Base-by-base conservation (phyloP, 129 eudicot species). In the Artemisia annua region DNA sequence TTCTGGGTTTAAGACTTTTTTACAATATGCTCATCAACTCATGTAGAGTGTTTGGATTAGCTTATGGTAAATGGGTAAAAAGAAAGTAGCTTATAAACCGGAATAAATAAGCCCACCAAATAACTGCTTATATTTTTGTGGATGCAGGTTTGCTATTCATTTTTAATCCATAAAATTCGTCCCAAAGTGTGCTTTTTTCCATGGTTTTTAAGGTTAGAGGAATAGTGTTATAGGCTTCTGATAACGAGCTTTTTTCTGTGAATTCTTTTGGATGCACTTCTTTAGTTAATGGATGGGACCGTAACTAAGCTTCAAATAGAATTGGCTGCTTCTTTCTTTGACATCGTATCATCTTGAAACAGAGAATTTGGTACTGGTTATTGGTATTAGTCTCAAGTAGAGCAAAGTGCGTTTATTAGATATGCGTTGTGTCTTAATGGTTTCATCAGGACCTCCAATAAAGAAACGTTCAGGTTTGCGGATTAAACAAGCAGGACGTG, bases 401-500 rank as follows among this genome's bases (percentile, higher is more conserved):
- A 60, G 58, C 68, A 48, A 58, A 35, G 73, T 73, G 35, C 35
- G 11, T 15, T 67, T 70, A 32, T 54, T 74, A 71, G 80, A 67
- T 70, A 87, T 90, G 93, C 81, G 87, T 32, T 75, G 79, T 68
- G 76, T 80, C 51, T 74, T 83, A 43, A 62, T 88, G 72, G 85
- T 79, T 82, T 85, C 95, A 11, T 80, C 83, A 63, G 97, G 95
- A 70, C 98, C 98, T 53, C 96, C 96, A 48, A 84, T 92, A 79
- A 92, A 89, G 60, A 68, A 87, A 75, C 85, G 96, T 80, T 88
- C 96, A 69, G 96, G 92, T 87, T 78, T 92, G 49, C 80, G 91
- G 82, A 86, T 92, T 58, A 89, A 85, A 73, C 98, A 92, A 55
- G 96, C 98, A 9, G 98, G 98, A 19, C 78, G 98, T 75, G 90